These are phyloP conservation scores for Schizophyllum commune DNA, from an alignment of 1,284 basidiomycete species.

Conservation along the genomic window DNA sequence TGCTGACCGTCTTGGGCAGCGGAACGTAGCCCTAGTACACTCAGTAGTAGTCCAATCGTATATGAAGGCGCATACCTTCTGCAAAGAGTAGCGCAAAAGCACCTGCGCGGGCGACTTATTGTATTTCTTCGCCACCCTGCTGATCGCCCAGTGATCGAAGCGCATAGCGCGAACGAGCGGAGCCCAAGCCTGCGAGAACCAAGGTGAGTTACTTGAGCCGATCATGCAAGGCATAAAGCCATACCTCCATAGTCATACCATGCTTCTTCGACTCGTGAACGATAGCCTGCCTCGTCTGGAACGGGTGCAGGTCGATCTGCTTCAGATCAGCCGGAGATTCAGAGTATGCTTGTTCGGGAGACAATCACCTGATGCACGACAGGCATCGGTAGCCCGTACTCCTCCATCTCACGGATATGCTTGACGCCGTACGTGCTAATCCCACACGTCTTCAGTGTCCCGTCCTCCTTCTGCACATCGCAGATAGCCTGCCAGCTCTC, in stretches of 20 bases:
- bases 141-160: slow-evolving; percentile 41
- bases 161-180: slow-evolving; percentile 44
- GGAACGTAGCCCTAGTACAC: slow-evolving; percentile 31
- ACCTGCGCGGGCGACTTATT: slow-evolving; percentile 60
- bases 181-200: slow-evolving; percentile 38
- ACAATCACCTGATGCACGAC: slow-evolving; percentile 55
- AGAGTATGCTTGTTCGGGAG: not conserved
- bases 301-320: slow-evolving; percentile 64
- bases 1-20: slow-evolving; percentile 53
- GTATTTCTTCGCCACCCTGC: slow-evolving; percentile 40
- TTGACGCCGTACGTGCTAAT: slow-evolving; percentile 65
- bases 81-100: slow-evolving; percentile 69
- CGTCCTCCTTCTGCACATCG: slow-evolving; percentile 46
- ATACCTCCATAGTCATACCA: slow-evolving; percentile 58
- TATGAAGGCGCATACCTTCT: slow-evolving; percentile 45
- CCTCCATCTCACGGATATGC: slow-evolving; percentile 57
- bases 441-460: slow-evolving; percentile 56
- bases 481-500: slow-evolving; percentile 52
- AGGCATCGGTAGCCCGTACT: slow-evolving; percentile 42
- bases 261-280: slow-evolving; percentile 52
- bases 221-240: slow-evolving; percentile 10
- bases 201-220: slow-evolving; percentile 3
- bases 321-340: not conserved
- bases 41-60: not conserved
- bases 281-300: slow-evolving; percentile 60